These are phyloP conservation scores for Taxillus chinensis DNA, from an alignment of 164 flowering plant genomes.

Conservation along the genomic window DNA sequence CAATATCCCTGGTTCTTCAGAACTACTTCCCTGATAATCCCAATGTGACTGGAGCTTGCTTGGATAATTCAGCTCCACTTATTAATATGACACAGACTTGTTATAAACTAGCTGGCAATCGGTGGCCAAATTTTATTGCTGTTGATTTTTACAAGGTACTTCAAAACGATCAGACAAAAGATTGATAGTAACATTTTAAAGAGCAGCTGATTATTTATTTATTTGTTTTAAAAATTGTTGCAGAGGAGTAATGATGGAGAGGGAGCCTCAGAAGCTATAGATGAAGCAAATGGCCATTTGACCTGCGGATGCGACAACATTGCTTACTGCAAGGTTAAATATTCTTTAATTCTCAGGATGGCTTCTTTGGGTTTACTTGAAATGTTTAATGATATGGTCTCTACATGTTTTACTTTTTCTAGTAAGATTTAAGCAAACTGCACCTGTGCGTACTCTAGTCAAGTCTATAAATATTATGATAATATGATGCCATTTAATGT, in stretches of 20 bases:
- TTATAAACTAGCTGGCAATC: constrained; percentile 26
- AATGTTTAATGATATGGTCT: neutral
- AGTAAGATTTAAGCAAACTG: too few species aligned
- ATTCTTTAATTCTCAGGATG: neutral
- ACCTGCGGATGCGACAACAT: constrained; percentile 36
- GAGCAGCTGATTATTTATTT: neutral
- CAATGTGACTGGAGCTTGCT: constrained; percentile 19
- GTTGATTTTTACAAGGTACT: constrained; percentile 37
- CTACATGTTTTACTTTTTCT: too few species aligned
- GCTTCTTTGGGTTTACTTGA: neutral
- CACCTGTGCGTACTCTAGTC: too few species aligned
- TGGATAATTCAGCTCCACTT: constrained; percentile 30
- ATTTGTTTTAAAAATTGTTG: neutral
- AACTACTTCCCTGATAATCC: constrained; percentile 33
- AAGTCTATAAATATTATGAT: too few species aligned
- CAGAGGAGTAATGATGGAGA: constrained; percentile 38
- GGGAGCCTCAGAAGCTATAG: constrained; percentile 36
- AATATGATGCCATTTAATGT: too few species aligned
- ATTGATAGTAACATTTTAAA: neutral
- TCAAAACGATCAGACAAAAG: neutral
- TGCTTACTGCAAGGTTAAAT: constrained; percentile 36
- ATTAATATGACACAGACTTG: constrained; percentile 28
- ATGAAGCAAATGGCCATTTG: constrained; percentile 31
- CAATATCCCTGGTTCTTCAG: constrained; percentile 22
- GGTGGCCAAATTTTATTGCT: constrained; percentile 47